Evolutionary conservation across 2,329 filamentous ascomycete genomes (phyloP).

Genomic region (Tolypocladium ophioglossoides): DNA sequence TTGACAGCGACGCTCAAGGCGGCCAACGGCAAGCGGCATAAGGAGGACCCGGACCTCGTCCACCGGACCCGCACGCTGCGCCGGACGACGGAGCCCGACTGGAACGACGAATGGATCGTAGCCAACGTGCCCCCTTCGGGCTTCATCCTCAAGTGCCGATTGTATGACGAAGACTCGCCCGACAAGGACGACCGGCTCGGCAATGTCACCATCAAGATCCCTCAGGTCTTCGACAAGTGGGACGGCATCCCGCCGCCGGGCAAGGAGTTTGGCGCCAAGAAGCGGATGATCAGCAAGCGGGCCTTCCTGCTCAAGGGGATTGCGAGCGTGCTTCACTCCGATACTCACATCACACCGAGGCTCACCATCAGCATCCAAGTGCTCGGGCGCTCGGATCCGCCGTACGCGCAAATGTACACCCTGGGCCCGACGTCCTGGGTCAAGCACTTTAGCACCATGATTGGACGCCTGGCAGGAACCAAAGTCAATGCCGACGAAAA

Average conservation of each 20-base stretch:
- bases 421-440: slow-evolving; percentile 66
- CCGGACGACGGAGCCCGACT: slow-evolving; percentile 61
- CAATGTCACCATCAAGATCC: slow-evolving; percentile 64
- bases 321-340: slow-evolving; percentile 49
- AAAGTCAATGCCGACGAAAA: slow-evolving; percentile 54
- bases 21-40: slow-evolving; percentile 62
- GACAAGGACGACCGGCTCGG: slow-evolving; percentile 83
- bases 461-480: slow-evolving; percentile 68
- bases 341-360: slow-evolving; percentile 56
- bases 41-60: slow-evolving; percentile 68
- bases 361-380: slow-evolving; percentile 66
- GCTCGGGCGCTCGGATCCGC: slow-evolving; percentile 64
- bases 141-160: slow-evolving; percentile 72
- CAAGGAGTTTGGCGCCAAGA: slow-evolving; percentile 62
- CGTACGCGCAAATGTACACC: slow-evolving; percentile 64
- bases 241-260: slow-evolving; percentile 49
- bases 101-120: slow-evolving; percentile 81
- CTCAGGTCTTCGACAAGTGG: slow-evolving; percentile 54
- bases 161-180: slow-evolving; percentile 84
- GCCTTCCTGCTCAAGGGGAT: slow-evolving; percentile 68
- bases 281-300: slow-evolving; percentile 76
- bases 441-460: slow-evolving; percentile 80
- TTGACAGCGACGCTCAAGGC: slow-evolving; percentile 66
- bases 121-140: slow-evolving; percentile 74
- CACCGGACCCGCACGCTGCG: slow-evolving; percentile 70